Percentiles rank a stretch among this genome's conserved stretches.
Evolutionary conservation across 73 alveolate species (phyloP).

Genomic region (Paramecium pentaurelia): DNA sequence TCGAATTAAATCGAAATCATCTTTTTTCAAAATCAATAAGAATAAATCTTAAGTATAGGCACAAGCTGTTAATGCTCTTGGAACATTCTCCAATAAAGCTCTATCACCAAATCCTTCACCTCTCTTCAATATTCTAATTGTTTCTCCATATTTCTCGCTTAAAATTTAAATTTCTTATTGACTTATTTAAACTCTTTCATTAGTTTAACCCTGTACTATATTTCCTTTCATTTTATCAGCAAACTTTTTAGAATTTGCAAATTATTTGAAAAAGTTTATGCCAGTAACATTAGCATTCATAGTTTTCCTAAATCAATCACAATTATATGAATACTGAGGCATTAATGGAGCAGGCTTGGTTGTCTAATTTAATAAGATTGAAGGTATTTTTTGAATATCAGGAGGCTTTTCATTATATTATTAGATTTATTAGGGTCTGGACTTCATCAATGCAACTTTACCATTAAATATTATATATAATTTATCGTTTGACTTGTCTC

Average conservation of each 20-base stretch:
- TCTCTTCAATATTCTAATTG: not conserved
- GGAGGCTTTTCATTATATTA: not conserved
- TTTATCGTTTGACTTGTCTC: constrained; percentile 16
- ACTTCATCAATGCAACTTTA: not conserved
- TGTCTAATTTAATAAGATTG: not conserved
- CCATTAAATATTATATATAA: constrained; percentile 28
- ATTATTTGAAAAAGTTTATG: not conserved
- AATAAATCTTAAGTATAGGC: not conserved
- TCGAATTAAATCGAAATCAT: not conserved
- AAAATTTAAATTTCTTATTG: not conserved
- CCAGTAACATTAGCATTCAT: not conserved
- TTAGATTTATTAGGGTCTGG: not conserved
- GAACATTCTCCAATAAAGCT: constrained; percentile 18
- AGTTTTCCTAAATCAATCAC: not conserved
- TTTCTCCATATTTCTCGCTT: not conserved
- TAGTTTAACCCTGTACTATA: not conserved
- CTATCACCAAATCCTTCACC: constrained; percentile 25
- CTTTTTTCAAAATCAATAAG: not conserved
- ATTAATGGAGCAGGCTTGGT: not conserved
- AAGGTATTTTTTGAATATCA: not conserved
- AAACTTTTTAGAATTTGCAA: not conserved
- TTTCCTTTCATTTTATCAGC: not conserved
- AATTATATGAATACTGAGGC: not conserved
- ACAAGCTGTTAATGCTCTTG: constrained; percentile 7
- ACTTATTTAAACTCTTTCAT: not conserved